Conservation (phyloP, 2,329 filamentous ascomycete genomes). For the Talaromyces marneffei region DNA sequence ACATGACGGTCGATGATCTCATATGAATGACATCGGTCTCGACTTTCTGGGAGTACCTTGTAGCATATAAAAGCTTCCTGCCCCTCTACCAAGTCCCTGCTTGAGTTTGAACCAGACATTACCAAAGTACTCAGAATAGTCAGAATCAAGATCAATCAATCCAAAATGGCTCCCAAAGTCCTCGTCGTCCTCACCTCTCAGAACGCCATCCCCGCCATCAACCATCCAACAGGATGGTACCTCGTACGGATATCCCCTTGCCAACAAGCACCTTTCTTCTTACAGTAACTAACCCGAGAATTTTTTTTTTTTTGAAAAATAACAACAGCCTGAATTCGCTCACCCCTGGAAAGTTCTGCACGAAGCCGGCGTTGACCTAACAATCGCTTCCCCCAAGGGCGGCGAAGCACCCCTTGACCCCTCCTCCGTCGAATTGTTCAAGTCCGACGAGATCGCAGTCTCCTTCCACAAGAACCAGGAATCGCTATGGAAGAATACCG, state of each 20-base stretch:
- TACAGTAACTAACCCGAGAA: background rate
- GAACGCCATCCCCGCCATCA: slow-evolving; percentile 38
- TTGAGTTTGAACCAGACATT: background rate
- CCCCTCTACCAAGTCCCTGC: background rate
- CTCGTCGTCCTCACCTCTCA: slow-evolving; percentile 67
- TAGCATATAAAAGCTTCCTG: background rate
- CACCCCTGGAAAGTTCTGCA: slow-evolving; percentile 58
- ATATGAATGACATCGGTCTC: background rate
- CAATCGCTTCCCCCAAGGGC: slow-evolving; percentile 58
- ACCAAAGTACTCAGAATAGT: background rate
- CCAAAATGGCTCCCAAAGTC: slow-evolving; percentile 48
- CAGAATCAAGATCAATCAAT: background rate
- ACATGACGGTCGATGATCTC: slow-evolving; percentile 3
- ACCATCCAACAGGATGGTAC: slow-evolving; percentile 63
- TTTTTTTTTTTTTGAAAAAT: too few species aligned
- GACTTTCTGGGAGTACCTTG: background rate
- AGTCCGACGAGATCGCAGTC: slow-evolving; percentile 48
- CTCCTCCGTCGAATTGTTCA: slow-evolving; percentile 50
- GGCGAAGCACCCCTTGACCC: slow-evolving; percentile 59
- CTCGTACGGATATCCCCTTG: slow-evolving; percentile 45
- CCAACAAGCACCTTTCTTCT: too few species aligned
- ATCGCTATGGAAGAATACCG: slow-evolving; percentile 59
- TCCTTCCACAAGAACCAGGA: slow-evolving; percentile 54
- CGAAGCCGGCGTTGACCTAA: slow-evolving; percentile 47
- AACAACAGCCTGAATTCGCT: slow-evolving; percentile 50